Evolutionary conservation across 352 stramenopile genomes (phyloP).

Genomic region (Phytopythium kandeliae): DNA sequence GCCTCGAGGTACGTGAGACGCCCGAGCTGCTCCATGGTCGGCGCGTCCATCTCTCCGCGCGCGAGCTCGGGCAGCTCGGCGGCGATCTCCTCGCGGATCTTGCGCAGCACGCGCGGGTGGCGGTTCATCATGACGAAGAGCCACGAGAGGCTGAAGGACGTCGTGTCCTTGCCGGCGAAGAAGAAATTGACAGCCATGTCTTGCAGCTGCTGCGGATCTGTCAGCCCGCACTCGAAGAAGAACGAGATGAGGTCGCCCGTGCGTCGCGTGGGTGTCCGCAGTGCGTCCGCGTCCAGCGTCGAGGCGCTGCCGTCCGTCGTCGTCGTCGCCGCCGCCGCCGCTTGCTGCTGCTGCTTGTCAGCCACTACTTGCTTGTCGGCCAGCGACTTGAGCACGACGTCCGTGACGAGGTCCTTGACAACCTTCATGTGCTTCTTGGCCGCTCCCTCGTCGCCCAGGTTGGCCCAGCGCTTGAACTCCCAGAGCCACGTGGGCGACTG

Average conservation of each 20-base stretch:
- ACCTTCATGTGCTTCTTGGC: slow-evolving; percentile 25
- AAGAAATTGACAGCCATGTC: slow-evolving; percentile 82
- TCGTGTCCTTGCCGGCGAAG: slow-evolving; percentile 68
- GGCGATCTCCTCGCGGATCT: slow-evolving; percentile 39
- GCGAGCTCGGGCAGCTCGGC: slow-evolving; percentile 22
- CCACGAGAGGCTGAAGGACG: slow-evolving; percentile 58
- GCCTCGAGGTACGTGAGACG: slow-evolving; percentile 54
- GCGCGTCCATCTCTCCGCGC: slow-evolving; percentile 13
- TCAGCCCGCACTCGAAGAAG: slow-evolving; percentile 24
- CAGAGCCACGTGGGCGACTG: slow-evolving; percentile 43
- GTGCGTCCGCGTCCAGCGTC: slow-evolving; percentile 4
- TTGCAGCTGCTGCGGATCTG: slow-evolving; percentile 32
- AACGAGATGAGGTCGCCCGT: slow-evolving; percentile 34
- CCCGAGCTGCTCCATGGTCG: slow-evolving; percentile 37
- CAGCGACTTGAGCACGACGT: slow-evolving; percentile 29
- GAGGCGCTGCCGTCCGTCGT: slow-evolving; percentile 3
- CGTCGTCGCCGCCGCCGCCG: neutral
- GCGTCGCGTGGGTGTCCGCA: neutral
- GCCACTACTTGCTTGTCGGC: too few species aligned
- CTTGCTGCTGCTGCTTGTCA: too few species aligned
- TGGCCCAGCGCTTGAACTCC: slow-evolving; percentile 32
- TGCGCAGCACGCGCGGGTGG: slow-evolving; percentile 38
- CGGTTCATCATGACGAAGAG: slow-evolving; percentile 76
- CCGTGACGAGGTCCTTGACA: slow-evolving; percentile 26
- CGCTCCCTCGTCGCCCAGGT: slow-evolving; percentile 24